A percentile compares a stretch with the other conserved stretches of the same genome.
Conservation (phyloP, 2,329 filamentous ascomycete genomes). For the Colletotrichum lini region DNA sequence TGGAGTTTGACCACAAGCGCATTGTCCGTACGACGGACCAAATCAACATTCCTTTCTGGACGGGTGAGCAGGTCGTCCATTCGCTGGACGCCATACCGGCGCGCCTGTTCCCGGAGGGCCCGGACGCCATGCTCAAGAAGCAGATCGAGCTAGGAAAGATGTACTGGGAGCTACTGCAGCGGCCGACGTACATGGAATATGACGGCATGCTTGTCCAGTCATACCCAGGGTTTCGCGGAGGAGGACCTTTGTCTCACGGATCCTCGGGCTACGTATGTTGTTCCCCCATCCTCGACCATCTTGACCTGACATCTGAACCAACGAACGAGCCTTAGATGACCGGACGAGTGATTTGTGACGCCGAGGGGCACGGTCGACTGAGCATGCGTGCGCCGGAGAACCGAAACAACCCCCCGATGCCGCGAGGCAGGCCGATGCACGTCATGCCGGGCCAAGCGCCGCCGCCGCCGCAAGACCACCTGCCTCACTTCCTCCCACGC, state of each 20-base stretch:
- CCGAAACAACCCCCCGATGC: constrained; percentile 28
- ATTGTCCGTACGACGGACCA: constrained; percentile 56
- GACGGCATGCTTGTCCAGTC: constrained; percentile 56
- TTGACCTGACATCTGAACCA: neutral
- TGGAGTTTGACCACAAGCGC: constrained; percentile 52
- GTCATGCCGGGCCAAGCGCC: constrained; percentile 10
- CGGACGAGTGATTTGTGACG: constrained; percentile 60
- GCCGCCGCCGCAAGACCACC: constrained; percentile 49
- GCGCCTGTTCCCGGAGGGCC: constrained; percentile 57
- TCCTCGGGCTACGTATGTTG: constrained; percentile 50
- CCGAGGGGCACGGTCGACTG: constrained; percentile 57
- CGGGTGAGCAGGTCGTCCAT: constrained; percentile 60
- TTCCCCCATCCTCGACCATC: too few species aligned
- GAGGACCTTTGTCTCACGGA: constrained; percentile 40
- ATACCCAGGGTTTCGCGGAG: constrained; percentile 44
- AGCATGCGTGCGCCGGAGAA: constrained; percentile 47
- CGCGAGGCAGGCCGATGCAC: neutral
- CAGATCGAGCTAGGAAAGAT: constrained; percentile 58
- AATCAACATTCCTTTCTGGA: constrained; percentile 55
- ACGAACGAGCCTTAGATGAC: constrained; percentile 50
- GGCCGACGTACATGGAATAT: constrained; percentile 62
- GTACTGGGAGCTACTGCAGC: constrained; percentile 64
- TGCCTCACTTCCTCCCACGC: constrained; percentile 58
- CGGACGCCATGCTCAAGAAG: constrained; percentile 53
- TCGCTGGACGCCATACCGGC: constrained; percentile 60